Base-by-base conservation (phyloP, 1,139 yeast genomes). In the Nakaseomyces nivariensis region DNA sequence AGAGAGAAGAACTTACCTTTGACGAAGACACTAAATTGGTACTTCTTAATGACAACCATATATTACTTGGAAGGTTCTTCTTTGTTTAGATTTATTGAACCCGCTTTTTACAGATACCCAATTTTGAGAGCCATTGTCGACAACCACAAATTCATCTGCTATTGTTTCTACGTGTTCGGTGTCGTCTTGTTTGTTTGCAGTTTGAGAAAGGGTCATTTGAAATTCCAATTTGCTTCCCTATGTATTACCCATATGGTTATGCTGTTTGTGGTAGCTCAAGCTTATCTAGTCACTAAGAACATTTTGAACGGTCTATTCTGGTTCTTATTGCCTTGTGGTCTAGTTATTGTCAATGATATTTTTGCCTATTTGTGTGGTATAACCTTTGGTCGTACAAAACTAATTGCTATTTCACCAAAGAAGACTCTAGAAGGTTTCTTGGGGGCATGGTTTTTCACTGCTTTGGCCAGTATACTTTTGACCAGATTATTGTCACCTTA, bases 311-410 rank as follows among this genome's bases (percentile, higher is more conserved):
- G 98, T 13, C 73, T 92, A 64, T 84, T 89, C 64, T 92, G 99
- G 99, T 88, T 90, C 71, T 73, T 92, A 54, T 75, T 92, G 50
- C 98, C 99, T 2, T 88, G 87, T 52, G 82, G 95, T 4, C 74
- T 92, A 61, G 99, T 92, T 47, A 87, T 92, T 58, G 86, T 89
- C 51, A 92, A 92, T 67, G 99, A 92, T 66, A 89, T 90, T 50
- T 90, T 89, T 74, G 98, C 99, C 36, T 92, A 92, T 66, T 74
- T 92, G 52, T 92, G 97, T 71, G 99, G 99, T 47, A 92, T 92
- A 58, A 87, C 97, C 1, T 89, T 92, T 71, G 99, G 99, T 48
- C 79, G 77, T 56, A 90, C 97, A 46, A 96, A 87, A 64, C 78
- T 92, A 62, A 88, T 94, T 61, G 90, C 86, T 51, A 87, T 92